Conservation (phyloP, 106 monocot genomes). For the Alisma plantagoaquatica region DNA sequence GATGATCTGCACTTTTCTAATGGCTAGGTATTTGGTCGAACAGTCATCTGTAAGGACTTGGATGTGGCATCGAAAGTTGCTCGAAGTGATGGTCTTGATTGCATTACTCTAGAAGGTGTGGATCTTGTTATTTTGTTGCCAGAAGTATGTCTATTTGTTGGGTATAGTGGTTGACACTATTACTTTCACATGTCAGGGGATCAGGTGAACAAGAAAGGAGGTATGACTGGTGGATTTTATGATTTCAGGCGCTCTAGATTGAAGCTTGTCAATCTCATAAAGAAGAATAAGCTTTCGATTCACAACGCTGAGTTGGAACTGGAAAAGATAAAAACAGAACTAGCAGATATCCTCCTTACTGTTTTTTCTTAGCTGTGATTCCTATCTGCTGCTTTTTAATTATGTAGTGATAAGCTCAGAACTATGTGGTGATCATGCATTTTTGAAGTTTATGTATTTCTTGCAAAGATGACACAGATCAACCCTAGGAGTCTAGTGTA, state of each 20-base stretch:
- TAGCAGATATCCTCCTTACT: conserved; percentile 80
- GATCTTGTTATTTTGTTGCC: not conserved
- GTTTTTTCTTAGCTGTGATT: no score
- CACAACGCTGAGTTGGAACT: conserved; percentile 37
- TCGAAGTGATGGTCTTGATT: conserved; percentile 69
- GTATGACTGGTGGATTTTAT: conserved; percentile 99
- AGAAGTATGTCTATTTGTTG: not conserved
- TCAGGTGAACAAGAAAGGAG: conserved; percentile 99
- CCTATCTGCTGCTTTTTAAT: no score
- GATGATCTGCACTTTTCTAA: no score
- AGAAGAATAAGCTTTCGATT: conserved; percentile 55
- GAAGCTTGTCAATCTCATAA: conserved; percentile 78
- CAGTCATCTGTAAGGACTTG: conserved; percentile 90
- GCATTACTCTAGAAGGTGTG: conserved; percentile 87
- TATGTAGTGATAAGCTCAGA: no score
- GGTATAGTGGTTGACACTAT: not conserved
- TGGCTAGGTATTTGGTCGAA: conserved; percentile 98
- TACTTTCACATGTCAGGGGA: conserved; percentile 41
- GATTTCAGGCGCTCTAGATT: conserved; percentile 82
- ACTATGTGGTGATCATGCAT: no score
- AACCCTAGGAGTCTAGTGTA: no score
- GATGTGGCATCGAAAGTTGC: conserved; percentile 93
- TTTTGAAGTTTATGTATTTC: no score
- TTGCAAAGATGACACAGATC: no score
- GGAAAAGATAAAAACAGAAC: conserved; percentile 54